These are phyloP conservation scores for Kuraishia hungarica DNA, from an alignment of 805 yeast genomes.

Conservation along the genomic window DNA sequence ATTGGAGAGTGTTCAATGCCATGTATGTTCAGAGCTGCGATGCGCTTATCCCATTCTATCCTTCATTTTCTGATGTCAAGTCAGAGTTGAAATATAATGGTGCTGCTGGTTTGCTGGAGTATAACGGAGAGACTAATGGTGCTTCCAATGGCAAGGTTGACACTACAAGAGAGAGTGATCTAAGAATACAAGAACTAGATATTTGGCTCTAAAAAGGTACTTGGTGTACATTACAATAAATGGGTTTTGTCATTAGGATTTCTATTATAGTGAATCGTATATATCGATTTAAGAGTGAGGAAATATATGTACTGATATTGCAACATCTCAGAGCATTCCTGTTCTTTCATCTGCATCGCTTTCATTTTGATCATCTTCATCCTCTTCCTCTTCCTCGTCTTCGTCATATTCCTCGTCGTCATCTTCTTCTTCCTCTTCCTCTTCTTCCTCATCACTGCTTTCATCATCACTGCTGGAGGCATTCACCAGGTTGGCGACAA, in stretches of 20 bases:
- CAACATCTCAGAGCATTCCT: not conserved
- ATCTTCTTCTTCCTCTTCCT: conserved; percentile 21
- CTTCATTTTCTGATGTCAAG: conserved; percentile 31
- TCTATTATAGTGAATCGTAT: no score
- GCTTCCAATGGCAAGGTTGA: not conserved
- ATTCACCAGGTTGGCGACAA: not conserved
- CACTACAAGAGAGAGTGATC: not conserved
- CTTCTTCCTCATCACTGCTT: conserved; percentile 16
- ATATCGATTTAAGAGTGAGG: no score
- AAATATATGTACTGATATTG: not conserved
- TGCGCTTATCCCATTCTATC: conserved; percentile 77
- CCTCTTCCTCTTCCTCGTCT: conserved; percentile 22
- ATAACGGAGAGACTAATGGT: not conserved
- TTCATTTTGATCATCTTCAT: conserved; percentile 22
- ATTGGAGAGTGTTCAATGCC: conserved; percentile 76
- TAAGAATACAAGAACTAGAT: not conserved
- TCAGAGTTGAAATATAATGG: not conserved
- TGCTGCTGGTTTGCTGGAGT: not conserved
- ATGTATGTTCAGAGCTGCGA: conserved; percentile 71
- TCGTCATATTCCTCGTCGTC: conserved; percentile 24
- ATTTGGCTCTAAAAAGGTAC: not conserved
- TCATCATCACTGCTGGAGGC: conserved; percentile 12
- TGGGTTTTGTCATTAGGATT: not conserved
- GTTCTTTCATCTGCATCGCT: conserved; percentile 12
- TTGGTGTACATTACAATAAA: no score